Percentiles rank a stretch among this genome's conserved stretches.
These are phyloP conservation scores for Penicillium ucsense DNA, from an alignment of 495 filamentous ascomycete genomes.

Conservation along the genomic window DNA sequence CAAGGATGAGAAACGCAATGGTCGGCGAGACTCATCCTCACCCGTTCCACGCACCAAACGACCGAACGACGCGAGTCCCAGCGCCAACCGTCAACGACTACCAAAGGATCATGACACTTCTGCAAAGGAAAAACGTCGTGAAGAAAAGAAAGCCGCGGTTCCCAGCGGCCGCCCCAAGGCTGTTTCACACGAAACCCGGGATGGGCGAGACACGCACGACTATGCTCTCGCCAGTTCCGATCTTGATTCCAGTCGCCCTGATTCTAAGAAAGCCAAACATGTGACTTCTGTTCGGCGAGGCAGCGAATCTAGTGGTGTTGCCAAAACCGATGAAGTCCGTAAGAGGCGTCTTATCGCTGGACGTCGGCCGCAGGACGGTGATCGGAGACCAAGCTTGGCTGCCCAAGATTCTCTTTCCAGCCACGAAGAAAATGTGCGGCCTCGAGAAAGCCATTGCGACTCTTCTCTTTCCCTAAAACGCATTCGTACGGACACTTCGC, in stretches of 20 bases:
- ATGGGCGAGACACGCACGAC: conserved; percentile 12
- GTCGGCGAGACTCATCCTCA: conserved; percentile 40
- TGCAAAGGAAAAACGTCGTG: conserved; percentile 24
- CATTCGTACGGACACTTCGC: conserved; percentile 56
- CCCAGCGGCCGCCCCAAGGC: conserved; percentile 13
- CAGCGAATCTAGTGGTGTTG: conserved; percentile 22
- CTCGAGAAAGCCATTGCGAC: conserved; percentile 25
- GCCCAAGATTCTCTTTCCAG: conserved; percentile 36
- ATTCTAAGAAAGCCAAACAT: conserved; percentile 19
- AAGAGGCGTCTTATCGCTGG: conserved; percentile 36
- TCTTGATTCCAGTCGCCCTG: conserved; percentile 16
- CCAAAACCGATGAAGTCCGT: conserved; percentile 28
- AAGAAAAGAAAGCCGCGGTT: conserved; percentile 23
- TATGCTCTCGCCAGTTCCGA: conserved; percentile 18
- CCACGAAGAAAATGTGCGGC: conserved; percentile 25
- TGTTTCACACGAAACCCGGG: background rate
- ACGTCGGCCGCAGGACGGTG: conserved; percentile 32
- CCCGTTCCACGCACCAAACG: conserved; percentile 39
- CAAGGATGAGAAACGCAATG: conserved; percentile 37
- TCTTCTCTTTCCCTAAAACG: conserved; percentile 42
- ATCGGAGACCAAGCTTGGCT: conserved; percentile 28
- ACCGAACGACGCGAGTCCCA: conserved; percentile 22
- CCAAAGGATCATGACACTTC: conserved; percentile 19
- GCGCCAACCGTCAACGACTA: conserved; percentile 11
- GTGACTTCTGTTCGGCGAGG: conserved; percentile 18